These are phyloP conservation scores for Lyophyllum semitale DNA, from an alignment of 768 basidiomycete genomes.

Conservation along the genomic window DNA sequence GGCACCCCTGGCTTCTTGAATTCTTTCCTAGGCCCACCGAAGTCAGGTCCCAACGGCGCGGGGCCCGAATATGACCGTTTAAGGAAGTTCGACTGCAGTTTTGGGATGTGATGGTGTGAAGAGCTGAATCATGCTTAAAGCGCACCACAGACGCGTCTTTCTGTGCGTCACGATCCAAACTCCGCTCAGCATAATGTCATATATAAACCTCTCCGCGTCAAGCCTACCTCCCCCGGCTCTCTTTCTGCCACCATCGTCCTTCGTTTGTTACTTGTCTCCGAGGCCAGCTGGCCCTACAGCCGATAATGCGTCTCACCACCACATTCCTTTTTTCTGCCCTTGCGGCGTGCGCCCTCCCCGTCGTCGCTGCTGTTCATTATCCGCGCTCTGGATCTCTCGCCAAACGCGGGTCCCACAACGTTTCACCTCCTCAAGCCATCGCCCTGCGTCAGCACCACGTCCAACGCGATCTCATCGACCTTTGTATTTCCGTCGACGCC, in stretches of 20 bases:
- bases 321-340: too few species aligned
- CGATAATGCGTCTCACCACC: constrained; percentile 16
- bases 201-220: constrained; percentile 15
- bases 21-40: too few species aligned
- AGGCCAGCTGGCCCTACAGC: not conserved
- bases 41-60: too few species aligned
- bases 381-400: constrained; percentile 9
- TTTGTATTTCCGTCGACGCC: constrained; percentile 19
- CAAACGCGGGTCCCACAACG: constrained; percentile 9
- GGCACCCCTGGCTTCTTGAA: too few species aligned
- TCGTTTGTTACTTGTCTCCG: not conserved
- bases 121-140: too few species aligned
- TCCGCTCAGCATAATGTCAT: constrained; percentile 1
- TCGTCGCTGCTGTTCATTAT: constrained; percentile 5
- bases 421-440: constrained; percentile 8
- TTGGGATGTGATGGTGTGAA: too few species aligned
- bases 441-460: constrained; percentile 17
- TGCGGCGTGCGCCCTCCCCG: too few species aligned
- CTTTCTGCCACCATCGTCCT: constrained; percentile 6
- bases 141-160: constrained; percentile 7
- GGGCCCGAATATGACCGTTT: too few species aligned
- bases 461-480: constrained; percentile 19
- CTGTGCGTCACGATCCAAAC: too few species aligned
- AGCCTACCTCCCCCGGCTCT: constrained; percentile 1
- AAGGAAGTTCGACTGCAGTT: too few species aligned